These are phyloP conservation scores for Lentinula edodes DNA, from an alignment of 768 basidiomycete species.

Conservation along the genomic window DNA sequence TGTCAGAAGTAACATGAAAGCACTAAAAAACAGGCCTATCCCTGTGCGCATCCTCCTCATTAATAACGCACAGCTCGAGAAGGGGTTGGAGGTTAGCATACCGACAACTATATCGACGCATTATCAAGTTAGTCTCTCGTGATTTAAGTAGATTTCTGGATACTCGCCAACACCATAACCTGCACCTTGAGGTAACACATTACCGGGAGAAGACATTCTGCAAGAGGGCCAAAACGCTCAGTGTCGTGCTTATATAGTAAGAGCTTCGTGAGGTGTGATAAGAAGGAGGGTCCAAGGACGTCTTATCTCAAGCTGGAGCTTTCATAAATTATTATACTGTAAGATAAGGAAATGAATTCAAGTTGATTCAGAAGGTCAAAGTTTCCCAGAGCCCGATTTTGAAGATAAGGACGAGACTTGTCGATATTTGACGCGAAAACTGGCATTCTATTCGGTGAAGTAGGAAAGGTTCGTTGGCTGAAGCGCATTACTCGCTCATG, in stretches of 20 bases:
- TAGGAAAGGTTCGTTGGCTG: too few species aligned
- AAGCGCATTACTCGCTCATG: too few species aligned
- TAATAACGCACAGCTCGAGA: background rate
- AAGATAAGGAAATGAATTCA: background rate
- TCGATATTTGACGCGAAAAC: too few species aligned
- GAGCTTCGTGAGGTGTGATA: background rate
- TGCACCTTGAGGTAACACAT: conserved; percentile 69
- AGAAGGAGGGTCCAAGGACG: background rate
- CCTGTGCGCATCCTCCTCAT: conserved; percentile 33
- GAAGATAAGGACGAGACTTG: background rate
- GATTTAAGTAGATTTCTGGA: background rate
- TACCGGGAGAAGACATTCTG: background rate
- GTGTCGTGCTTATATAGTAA: too few species aligned
- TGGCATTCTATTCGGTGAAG: too few species aligned
- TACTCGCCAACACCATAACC: conserved; percentile 80
- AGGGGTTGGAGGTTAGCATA: background rate
- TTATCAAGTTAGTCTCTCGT: background rate
- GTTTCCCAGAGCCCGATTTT: background rate
- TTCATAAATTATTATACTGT: background rate
- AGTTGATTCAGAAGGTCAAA: background rate
- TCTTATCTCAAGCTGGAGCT: background rate
- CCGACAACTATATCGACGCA: conserved; percentile 14
- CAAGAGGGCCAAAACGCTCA: too few species aligned
- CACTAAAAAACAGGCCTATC: conserved; percentile 85
- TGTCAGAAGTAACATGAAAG: conserved; percentile 73